Base-by-base conservation (phyloP, 225 moss, liverwort and hornwort species). In the Bryoerythrophyllum caledonicum region DNA sequence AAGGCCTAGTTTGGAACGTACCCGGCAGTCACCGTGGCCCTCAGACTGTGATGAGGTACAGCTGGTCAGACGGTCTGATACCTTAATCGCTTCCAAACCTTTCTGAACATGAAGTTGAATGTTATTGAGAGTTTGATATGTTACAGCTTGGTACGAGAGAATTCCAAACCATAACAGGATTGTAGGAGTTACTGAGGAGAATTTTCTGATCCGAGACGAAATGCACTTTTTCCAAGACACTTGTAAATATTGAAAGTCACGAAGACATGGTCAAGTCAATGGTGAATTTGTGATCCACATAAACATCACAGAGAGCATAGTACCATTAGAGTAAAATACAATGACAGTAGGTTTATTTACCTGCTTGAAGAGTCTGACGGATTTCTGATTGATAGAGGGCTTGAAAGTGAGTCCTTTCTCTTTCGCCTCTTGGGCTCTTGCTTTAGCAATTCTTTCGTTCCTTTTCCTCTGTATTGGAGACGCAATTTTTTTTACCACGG, bases 391-490 rank as follows among this genome's bases (percentile, higher is more conserved):
- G 57, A 92, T 92, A 72, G 85, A 76, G 20, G 92, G 92, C 73
- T 86, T 90, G 81, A 92, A 92, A 35, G 92, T 92, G 60, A 86
- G 88, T 65, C 91, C 91, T 72, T 83, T 91, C 53, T 81, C 78
- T 81, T 88, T 86, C 56, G 83, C 86, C 63, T 90, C 92, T 64
- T 86, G 80, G 25, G 86, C 90, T 81, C 92, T 86, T 74, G 92
- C 92, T 68, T 74, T 77, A 20, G 79, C 90, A 73, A 92, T 70
- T 65, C 87, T 90, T 65, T 87, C 90, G 68, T 86, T 82, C 76
- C 86, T 78, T 73, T 84, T 80, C 69, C 76, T 86, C 92, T 91
- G 81, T 78, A 66, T 27, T 30, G 43, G 38, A 35, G 6, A 71
- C 65, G 46, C 55, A 65, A 44, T 58, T 32, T 17, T 32, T 32